A percentile compares a stretch with the other conserved stretches of the same genome.
Evolutionary conservation across 129 eudicot species (phyloP).

Genomic region (Flaveria linearis): DNA sequence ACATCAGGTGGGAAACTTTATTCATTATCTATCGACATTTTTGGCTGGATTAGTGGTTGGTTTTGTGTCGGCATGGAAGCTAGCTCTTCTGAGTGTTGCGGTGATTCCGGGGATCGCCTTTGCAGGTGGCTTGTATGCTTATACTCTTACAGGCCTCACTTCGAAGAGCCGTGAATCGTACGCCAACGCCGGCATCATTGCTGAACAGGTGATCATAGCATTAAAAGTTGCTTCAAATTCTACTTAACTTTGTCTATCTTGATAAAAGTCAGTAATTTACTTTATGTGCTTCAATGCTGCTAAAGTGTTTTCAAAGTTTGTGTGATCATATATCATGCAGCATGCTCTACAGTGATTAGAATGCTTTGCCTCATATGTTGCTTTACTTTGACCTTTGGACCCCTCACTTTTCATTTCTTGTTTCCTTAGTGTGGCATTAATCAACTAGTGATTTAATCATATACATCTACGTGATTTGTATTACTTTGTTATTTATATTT

Average conservation of each 20-base stretch:
- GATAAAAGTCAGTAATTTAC: slow-evolving; percentile 14
- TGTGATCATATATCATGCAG: slow-evolving; percentile 34
- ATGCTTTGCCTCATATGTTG: slow-evolving; percentile 23
- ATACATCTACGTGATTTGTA: neutral
- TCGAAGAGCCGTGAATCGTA: slow-evolving; percentile 98
- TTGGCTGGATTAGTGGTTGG: slow-evolving; percentile 99
- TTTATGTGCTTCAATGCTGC: slow-evolving; percentile 22
- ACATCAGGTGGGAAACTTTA: slow-evolving; percentile 90
- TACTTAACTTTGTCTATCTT: slow-evolving; percentile 14
- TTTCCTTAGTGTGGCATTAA: slow-evolving; percentile 31
- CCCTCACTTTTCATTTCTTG: slow-evolving; percentile 30
- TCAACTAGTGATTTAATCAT: slow-evolving; percentile 17
- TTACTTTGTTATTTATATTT: neutral
- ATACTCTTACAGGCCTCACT: slow-evolving; percentile 93
- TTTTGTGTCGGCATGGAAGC: slow-evolving; percentile 97
- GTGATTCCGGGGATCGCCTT: slow-evolving; percentile 98
- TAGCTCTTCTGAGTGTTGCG: slow-evolving; percentile 92
- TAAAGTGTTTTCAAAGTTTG: slow-evolving; percentile 22
- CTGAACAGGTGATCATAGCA: slow-evolving; percentile 75
- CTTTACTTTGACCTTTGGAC: slow-evolving; percentile 20
- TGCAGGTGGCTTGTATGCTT: slow-evolving; percentile 96
- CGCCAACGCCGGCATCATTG: slow-evolving; percentile 92
- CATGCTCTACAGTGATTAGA: slow-evolving; percentile 43
- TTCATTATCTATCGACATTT: slow-evolving; percentile 94
- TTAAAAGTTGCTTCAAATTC: slow-evolving; percentile 10